Base-by-base conservation (phyloP, 768 basidiomycete genomes). In the Dendrothele bispora region DNA sequence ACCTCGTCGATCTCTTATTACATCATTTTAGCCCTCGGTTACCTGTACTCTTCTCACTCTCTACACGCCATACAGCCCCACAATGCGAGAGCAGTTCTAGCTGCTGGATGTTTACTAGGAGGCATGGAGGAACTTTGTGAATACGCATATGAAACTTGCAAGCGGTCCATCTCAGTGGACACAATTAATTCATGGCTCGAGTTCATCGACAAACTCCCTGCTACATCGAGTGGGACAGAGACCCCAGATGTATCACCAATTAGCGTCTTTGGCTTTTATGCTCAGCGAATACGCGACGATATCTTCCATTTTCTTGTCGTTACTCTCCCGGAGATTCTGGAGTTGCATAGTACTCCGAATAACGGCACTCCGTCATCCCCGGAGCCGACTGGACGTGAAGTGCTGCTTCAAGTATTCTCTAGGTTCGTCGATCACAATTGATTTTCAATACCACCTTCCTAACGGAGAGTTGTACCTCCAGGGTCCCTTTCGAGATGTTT, bases 401-500 rank as follows among this genome's bases (percentile, higher is more conserved):
- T 82, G 14, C 68, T 91, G 37, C 67, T 91, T 55, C 82, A 83
- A 57, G 75, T 91, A 52, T 93, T 86, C 69, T 79, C 87, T 21
- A 77, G n/a, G n/a, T n/a, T n/a, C n/a, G n/a, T n/a, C n/a, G n/a
- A n/a, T n/a, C n/a, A n/a, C n/a, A n/a, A n/a, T n/a, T n/a, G n/a
- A n/a, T n/a, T n/a, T n/a, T n/a, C n/a, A n/a, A n/a, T n/a, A n/a
- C n/a, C n/a, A n/a, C n/a, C n/a, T n/a, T n/a, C n/a, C n/a, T n/a
- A n/a, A n/a, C n/a, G n/a, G n/a, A n/a, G n/a, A n/a, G n/a, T n/a
- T n/a, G n/a, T n/a, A n/a, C n/a, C n/a, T n/a, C n/a, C n/a, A 77
- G 75, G 45, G 84, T 92, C 39, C 91, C 92, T 3, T 95, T 93
- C 64, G 91, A 93, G 50, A 77, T 91, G 66, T 92, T 92, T 68